A percentile compares a stretch with the other conserved stretches of the same genome.
These are phyloP conservation scores for Auricularia sp. DNA, from an alignment of 768 basidiomycete species.

Conservation along the genomic window DNA sequence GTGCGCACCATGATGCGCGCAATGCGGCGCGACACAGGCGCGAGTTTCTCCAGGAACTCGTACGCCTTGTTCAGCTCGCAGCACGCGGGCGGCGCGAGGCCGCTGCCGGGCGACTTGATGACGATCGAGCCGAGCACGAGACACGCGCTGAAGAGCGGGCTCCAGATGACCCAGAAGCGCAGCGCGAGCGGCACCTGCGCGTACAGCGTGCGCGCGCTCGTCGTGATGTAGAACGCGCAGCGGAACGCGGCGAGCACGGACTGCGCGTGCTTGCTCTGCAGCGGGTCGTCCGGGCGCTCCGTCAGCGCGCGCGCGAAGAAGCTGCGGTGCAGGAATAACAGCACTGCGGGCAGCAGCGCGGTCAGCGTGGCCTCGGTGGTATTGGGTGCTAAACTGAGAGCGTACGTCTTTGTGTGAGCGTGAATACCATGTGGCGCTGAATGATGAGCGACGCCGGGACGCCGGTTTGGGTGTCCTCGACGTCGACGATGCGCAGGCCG, in stretches of 20 bases:
- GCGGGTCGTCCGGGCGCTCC: slow-evolving; percentile 54
- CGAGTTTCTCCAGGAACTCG: slow-evolving; percentile 56
- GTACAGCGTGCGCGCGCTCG: slow-evolving; percentile 39
- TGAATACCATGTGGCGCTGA: slow-evolving; percentile 58
- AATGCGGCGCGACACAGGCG: slow-evolving; percentile 22
- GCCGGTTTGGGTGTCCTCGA: neutral
- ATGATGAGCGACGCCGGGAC: slow-evolving; percentile 32
- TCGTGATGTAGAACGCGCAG: slow-evolving; percentile 51
- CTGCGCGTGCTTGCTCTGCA: slow-evolving; percentile 56
- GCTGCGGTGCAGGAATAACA: slow-evolving; percentile 64
- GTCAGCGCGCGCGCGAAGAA: slow-evolving; percentile 68
- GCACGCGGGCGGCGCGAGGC: slow-evolving; percentile 62
- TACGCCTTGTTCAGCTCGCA: slow-evolving; percentile 52
- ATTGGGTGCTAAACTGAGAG: no score
- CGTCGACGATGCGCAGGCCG: neutral
- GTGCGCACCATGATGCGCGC: neutral
- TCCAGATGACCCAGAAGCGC: slow-evolving; percentile 66
- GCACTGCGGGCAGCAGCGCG: slow-evolving; percentile 29
- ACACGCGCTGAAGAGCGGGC: slow-evolving; percentile 57
- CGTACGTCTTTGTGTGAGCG: slow-evolving; percentile 14
- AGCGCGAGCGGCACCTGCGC: slow-evolving; percentile 46
- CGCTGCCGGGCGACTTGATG: slow-evolving; percentile 61
- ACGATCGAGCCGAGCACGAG: slow-evolving; percentile 71
- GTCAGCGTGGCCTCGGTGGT: neutral
- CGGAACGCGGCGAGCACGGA: slow-evolving; percentile 62